phyloP scores from a whole-genome alignment of 2,329 filamentous ascomycete genomes.

The Raffaelea albimanens region DNA sequence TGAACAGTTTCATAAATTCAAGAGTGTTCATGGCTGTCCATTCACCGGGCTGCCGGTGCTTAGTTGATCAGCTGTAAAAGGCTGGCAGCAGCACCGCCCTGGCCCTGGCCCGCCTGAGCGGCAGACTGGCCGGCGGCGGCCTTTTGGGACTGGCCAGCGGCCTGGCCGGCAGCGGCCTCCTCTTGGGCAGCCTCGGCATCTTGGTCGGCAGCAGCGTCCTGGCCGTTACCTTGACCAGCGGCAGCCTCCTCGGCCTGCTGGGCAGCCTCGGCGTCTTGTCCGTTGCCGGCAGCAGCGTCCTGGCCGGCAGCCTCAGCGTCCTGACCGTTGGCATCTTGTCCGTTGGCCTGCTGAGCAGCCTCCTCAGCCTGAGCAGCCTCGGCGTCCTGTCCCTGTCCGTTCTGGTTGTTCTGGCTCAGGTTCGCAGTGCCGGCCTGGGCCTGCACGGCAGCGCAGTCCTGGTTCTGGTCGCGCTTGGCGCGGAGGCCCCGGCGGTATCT shows the following conservation, averaged over 20 bases:
- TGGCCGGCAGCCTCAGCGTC: slow-evolving; percentile 5
- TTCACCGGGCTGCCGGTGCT: background rate
- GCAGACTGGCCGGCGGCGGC: too few species aligned
- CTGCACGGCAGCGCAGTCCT: slow-evolving; percentile 1
- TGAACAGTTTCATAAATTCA: too few species aligned
- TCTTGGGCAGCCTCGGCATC: slow-evolving; percentile 6
- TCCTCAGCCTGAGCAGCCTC: too few species aligned
- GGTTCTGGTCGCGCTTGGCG: slow-evolving; percentile 12
- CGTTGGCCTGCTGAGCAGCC: too few species aligned
- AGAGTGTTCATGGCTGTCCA: too few species aligned
- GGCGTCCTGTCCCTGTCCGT: background rate
- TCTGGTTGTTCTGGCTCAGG: background rate
- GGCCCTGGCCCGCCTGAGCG: too few species aligned
- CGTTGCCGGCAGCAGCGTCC: background rate
- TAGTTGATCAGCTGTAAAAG: slow-evolving; percentile 18
- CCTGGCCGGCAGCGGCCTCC: slow-evolving; percentile 7
- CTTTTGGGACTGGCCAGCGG: too few species aligned
- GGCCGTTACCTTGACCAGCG: slow-evolving; percentile 2
- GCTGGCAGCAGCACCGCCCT: slow-evolving; percentile 1
- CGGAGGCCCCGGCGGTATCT: slow-evolving; percentile 14
- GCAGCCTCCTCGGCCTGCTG: slow-evolving; percentile 4
- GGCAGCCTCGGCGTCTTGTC: slow-evolving; percentile 1
- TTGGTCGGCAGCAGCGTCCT: slow-evolving; percentile 1
- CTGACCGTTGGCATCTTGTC: background rate
- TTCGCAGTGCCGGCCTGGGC: background rate